A percentile compares a stretch with the other conserved stretches of the same genome.
phyloP scores from a whole-genome alignment of 1,284 basidiomycete genomes.

The Dichomitus squalens region DNA sequence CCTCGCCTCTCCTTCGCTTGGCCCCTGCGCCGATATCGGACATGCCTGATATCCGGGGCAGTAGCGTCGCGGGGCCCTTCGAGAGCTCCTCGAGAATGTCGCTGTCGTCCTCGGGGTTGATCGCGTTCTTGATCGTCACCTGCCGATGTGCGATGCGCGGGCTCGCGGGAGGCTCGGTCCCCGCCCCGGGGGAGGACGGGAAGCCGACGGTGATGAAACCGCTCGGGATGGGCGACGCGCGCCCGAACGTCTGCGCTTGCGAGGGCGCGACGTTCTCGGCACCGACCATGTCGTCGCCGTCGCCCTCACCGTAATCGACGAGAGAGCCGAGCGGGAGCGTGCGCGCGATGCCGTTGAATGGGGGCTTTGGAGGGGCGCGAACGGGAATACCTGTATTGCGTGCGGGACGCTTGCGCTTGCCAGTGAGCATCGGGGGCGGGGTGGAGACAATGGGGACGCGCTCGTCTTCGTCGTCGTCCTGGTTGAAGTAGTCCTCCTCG shows the following conservation, averaged over 20 bases:
- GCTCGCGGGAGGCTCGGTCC: slow-evolving; percentile 29
- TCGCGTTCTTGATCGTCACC: slow-evolving; percentile 32
- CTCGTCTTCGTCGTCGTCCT: slow-evolving; percentile 64
- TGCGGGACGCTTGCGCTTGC: slow-evolving; percentile 56
- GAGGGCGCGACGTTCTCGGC: slow-evolving; percentile 11
- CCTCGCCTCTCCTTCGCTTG: slow-evolving; percentile 70
- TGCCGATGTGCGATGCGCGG: slow-evolving; percentile 43
- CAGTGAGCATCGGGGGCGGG: slow-evolving; percentile 36
- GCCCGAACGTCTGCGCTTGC: slow-evolving; percentile 12
- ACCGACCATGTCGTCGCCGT: slow-evolving; percentile 45
- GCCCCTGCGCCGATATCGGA: slow-evolving; percentile 48
- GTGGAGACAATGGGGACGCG: slow-evolving; percentile 34
- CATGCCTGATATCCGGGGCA: slow-evolving; percentile 43
- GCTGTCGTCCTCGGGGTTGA: slow-evolving; percentile 45
- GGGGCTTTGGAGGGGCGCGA: slow-evolving; percentile 18
- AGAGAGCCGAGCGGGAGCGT: slow-evolving; percentile 58
- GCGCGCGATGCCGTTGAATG: slow-evolving; percentile 36
- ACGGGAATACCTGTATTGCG: slow-evolving; percentile 29
- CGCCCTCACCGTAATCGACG: slow-evolving; percentile 60
- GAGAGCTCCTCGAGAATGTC: slow-evolving; percentile 54
- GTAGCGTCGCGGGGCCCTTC: slow-evolving; percentile 45
- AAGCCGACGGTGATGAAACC: slow-evolving; percentile 18
- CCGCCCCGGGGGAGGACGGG: not conserved
- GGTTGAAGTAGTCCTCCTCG: slow-evolving; percentile 93
- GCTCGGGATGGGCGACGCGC: slow-evolving; percentile 16